Percentiles rank a stretch among this genome's conserved stretches.
These are phyloP conservation scores for Aspergillus sclerotioniger DNA, from an alignment of 495 filamentous ascomycete species.

Conservation along the genomic window DNA sequence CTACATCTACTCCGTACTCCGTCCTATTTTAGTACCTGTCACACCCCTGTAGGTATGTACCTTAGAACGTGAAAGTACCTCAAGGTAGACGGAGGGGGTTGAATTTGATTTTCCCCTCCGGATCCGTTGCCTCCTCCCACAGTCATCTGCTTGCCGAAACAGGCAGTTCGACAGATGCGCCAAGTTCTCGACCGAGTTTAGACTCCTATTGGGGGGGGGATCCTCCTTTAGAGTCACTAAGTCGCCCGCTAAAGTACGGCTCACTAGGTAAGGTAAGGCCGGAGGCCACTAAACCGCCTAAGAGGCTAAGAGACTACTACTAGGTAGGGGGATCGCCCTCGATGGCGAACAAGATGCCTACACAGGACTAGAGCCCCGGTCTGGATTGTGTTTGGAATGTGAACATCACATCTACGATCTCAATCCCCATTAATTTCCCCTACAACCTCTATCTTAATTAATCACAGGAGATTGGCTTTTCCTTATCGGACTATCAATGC, in stretches of 20 bases:
- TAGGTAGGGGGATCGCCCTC: constrained; percentile 3
- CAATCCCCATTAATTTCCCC: background rate
- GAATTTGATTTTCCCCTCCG: background rate
- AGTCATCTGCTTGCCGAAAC: background rate
- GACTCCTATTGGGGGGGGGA: constrained; percentile 9
- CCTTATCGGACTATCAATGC: background rate
- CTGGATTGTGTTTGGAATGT: background rate
- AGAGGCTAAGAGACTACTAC: no score
- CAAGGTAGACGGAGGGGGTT: background rate
- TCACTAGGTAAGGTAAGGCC: background rate
- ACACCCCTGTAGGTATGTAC: no score
- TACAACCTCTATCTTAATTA: no score
- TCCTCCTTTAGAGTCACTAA: constrained; percentile 8
- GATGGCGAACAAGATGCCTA: background rate
- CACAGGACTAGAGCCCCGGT: background rate
- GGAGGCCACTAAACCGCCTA: background rate
- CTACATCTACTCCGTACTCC: no score
- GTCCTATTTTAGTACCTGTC: no score
- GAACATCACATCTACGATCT: background rate
- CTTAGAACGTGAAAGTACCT: no score
- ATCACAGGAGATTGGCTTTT: background rate
- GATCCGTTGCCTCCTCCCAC: background rate
- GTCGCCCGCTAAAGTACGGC: constrained; percentile 2
- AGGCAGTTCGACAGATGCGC: constrained; percentile 20
- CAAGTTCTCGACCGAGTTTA: constrained; percentile 20